A percentile compares a stretch with the other conserved stretches of the same genome.
Evolutionary conservation across 1,139 yeast species (phyloP).

Genomic region (Yamadazyma sp.): DNA sequence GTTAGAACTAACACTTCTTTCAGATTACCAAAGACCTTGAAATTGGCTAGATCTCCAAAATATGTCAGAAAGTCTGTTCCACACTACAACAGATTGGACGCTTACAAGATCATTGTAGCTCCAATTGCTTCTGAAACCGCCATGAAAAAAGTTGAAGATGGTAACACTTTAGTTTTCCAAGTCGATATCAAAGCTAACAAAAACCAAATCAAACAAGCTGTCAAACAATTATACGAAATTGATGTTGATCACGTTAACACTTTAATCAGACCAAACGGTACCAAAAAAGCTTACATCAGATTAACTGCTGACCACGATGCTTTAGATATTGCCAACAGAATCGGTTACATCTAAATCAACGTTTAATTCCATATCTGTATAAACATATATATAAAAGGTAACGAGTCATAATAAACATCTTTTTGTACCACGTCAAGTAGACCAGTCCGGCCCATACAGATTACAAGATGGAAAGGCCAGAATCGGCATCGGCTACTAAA

Average conservation of each 20-base stretch:
- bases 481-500: no score
- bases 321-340: conserved; percentile 99
- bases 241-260: conserved; percentile 95
- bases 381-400: conserved; percentile 14
- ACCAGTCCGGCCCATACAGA: no score
- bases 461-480: no score
- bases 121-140: conserved; percentile 99
- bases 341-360: conserved; percentile 82
- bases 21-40: conserved; percentile 97
- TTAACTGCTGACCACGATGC: conserved; percentile 99
- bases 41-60: conserved; percentile 91
- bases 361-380: conserved; percentile 3
- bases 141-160: conserved; percentile 99
- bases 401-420: conserved; percentile 15
- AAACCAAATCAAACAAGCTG: conserved; percentile 97
- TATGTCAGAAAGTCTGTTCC: conserved; percentile 96
- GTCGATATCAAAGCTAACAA: conserved; percentile 97
- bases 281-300: conserved; percentile 99
- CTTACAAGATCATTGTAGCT: conserved; percentile 90
- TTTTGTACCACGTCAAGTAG: no score
- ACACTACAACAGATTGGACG: conserved; percentile 95
- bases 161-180: conserved; percentile 98
- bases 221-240: conserved; percentile 96
- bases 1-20: conserved; percentile 94
- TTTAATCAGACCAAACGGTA: conserved; percentile 97